A percentile compares a stretch with the other conserved stretches of the same genome.
Conservation (phyloP, 306 rosid species). For the Prinsepia uniflora region DNA sequence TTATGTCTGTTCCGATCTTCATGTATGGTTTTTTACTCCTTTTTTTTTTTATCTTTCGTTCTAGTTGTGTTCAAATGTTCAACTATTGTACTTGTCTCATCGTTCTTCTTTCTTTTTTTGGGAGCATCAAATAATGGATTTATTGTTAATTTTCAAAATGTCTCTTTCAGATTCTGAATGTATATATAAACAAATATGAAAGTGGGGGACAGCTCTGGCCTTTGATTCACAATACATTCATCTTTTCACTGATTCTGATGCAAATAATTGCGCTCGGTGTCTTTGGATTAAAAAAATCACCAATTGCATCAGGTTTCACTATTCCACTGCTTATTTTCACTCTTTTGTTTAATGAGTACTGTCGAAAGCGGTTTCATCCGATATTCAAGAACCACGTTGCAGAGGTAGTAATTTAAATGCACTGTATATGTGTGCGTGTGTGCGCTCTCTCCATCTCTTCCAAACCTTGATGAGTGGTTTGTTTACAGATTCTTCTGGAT, state of each 20-base stretch:
- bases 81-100: background rate
- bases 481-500: constrained; percentile 62
- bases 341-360: constrained; percentile 67
- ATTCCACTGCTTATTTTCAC: constrained; percentile 69
- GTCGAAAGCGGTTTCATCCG: constrained; percentile 79
- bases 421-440: background rate
- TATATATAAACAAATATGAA: constrained; percentile 63
- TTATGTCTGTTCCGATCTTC: constrained; percentile 1
- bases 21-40: background rate
- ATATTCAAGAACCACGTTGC: constrained; percentile 51
- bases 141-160: background rate
- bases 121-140: background rate
- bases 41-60: background rate
- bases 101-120: background rate
- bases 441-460: background rate
- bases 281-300: constrained; percentile 64
- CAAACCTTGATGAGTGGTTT: constrained; percentile 14
- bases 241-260: constrained; percentile 60
- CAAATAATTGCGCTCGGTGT: constrained; percentile 87
- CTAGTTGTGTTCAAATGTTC: background rate
- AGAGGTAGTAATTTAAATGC: constrained; percentile 51
- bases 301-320: constrained; percentile 74
- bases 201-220: constrained; percentile 84
- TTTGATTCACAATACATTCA: constrained; percentile 58
- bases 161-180: constrained; percentile 67